A percentile compares a stretch with the other conserved stretches of the same genome.
Conservation (phyloP, 192 early-diverging fungal species). For the Gigaspora rosea region DNA sequence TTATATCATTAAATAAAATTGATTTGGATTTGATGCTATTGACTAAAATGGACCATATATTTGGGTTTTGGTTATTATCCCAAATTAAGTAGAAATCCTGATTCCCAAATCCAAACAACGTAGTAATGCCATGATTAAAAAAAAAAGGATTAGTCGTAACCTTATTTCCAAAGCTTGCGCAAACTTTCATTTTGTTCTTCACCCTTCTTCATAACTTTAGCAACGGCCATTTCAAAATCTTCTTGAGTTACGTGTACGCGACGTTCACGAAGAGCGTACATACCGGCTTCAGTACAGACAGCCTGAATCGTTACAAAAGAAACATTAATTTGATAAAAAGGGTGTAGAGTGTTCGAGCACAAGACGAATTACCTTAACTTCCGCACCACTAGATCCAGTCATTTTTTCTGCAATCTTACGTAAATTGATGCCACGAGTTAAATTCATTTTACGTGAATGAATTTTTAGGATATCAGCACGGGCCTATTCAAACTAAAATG, state of each 20-base stretch:
- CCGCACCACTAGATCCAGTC: slow-evolving; percentile 84
- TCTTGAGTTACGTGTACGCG: slow-evolving; percentile 99
- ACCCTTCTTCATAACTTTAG: slow-evolving; percentile 99
- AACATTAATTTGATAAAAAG: too few relatives aligned
- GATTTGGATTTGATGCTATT: too few relatives aligned
- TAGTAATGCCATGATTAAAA: too few relatives aligned
- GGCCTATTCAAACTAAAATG: slow-evolving; percentile 42
- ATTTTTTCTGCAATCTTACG: slow-evolving; percentile 88
- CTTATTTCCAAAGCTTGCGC: slow-evolving; percentile 96
- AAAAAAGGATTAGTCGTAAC: too few relatives aligned
- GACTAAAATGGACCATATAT: too few relatives aligned
- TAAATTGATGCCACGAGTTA: slow-evolving; percentile 87
- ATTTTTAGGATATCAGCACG: slow-evolving; percentile 89
- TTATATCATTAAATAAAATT: too few relatives aligned
- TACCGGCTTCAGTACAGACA: slow-evolving; percentile 87
- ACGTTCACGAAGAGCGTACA: slow-evolving; percentile 91
- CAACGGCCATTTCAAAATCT: slow-evolving; percentile 99
- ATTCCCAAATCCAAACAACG: too few relatives aligned
- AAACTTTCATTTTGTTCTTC: slow-evolving; percentile 95
- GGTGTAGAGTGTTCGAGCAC: not conserved
- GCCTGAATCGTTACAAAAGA: slow-evolving; percentile 36
- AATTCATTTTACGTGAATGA: slow-evolving; percentile 90
- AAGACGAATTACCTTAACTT: slow-evolving; percentile 63
- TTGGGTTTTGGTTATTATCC: too few relatives aligned
- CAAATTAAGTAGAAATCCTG: too few relatives aligned